Evolutionary conservation across 2,329 filamentous ascomycete genomes (phyloP).

Genomic region (Pseudocercospora fijiensis): DNA sequence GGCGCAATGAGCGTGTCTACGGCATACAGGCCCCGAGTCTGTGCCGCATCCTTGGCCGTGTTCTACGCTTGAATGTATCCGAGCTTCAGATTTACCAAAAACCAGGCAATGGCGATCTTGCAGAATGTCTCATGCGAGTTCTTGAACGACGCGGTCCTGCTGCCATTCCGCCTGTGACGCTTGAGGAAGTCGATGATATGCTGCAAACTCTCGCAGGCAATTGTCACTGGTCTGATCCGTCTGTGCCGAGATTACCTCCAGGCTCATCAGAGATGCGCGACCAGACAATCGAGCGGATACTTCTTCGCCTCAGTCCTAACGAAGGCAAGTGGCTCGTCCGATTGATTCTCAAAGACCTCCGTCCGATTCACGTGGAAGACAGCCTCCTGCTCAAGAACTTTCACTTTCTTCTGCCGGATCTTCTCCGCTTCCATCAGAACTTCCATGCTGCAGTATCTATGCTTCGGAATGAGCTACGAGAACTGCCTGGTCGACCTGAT

Average conservation of each 20-base stretch:
- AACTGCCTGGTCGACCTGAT: slow-evolving; percentile 42
- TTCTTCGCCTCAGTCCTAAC: slow-evolving; percentile 59
- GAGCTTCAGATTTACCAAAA: slow-evolving; percentile 64
- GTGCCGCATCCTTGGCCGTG: slow-evolving; percentile 65
- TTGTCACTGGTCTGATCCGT: slow-evolving; percentile 68
- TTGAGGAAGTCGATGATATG: slow-evolving; percentile 70
- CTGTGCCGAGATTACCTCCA: slow-evolving; percentile 44
- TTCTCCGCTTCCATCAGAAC: slow-evolving; percentile 69
- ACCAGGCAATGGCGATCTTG: slow-evolving; percentile 65
- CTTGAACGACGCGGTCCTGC: slow-evolving; percentile 57
- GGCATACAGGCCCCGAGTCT: slow-evolving; percentile 63
- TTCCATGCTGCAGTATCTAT: slow-evolving; percentile 61
- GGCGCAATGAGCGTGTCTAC: slow-evolving; percentile 75
- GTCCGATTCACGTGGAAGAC: slow-evolving; percentile 64
- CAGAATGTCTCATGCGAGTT: slow-evolving; percentile 66
- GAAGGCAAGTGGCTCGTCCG: slow-evolving; percentile 88
- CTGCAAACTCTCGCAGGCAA: slow-evolving; percentile 67
- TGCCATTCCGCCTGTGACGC: slow-evolving; percentile 49
- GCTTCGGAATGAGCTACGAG: slow-evolving; percentile 47
- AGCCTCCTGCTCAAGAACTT: slow-evolving; percentile 58
- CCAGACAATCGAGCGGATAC: slow-evolving; percentile 56
- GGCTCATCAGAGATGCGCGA: slow-evolving; percentile 38
- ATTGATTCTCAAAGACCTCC: slow-evolving; percentile 72
- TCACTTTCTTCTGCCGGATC: slow-evolving; percentile 67
- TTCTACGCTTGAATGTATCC: slow-evolving; percentile 63